A percentile compares a stretch with the other conserved stretches of the same genome.
Evolutionary conservation across 129 eudicot genomes (phyloP).

Genomic region (Flaveria bidentis): DNA sequence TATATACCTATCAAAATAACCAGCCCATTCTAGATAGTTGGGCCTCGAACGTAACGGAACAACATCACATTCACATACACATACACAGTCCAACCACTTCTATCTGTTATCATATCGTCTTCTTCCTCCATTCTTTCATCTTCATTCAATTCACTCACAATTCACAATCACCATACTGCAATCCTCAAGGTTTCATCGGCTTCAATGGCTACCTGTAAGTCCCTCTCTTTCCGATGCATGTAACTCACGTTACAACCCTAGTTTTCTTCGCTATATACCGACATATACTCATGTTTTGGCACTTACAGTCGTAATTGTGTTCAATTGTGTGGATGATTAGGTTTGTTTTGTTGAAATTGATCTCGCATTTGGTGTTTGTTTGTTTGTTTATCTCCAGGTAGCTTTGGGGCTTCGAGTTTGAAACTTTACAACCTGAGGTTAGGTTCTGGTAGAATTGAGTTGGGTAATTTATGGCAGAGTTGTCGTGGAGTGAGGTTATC

Average conservation of each 20-base stretch:
- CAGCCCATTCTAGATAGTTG: too few species aligned
- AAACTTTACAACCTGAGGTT: constrained; percentile 42
- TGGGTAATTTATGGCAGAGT: constrained; percentile 36
- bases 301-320: not conserved
- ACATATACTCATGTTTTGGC: constrained; percentile 5
- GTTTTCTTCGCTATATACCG: not conserved
- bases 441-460: constrained; percentile 38
- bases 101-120: constrained; percentile 25
- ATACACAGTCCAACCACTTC: constrained; percentile 20
- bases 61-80: not conserved
- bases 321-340: not conserved
- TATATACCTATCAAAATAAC: too few species aligned
- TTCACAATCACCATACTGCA: not conserved
- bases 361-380: constrained; percentile 11
- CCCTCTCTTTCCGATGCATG: constrained; percentile 14
- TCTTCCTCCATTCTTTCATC: constrained; percentile 6
- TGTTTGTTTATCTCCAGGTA: constrained; percentile 46
- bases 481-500: constrained; percentile 22
- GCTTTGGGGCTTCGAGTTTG: constrained; percentile 62
- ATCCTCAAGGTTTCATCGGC: not conserved
- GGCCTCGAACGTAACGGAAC: constrained; percentile 42
- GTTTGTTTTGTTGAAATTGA: not conserved
- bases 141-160: constrained; percentile 14
- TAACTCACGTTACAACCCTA: constrained; percentile 30
- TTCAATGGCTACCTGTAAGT: constrained; percentile 64